Conservation (phyloP, 169 alveolate genomes). For the Pseudocohnilembus persalinus region DNA sequence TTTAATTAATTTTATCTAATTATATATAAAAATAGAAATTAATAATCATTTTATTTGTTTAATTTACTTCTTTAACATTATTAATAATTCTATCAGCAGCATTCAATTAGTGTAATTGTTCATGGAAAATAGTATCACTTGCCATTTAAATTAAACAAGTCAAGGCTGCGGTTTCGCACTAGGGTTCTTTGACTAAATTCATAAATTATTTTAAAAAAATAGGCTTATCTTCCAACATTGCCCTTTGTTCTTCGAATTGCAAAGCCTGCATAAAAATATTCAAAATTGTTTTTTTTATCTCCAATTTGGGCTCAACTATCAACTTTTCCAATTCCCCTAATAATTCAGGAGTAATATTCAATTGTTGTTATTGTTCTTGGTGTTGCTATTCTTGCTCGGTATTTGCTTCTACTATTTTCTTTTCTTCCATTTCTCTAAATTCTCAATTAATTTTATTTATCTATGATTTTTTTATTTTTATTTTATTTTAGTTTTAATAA, state of each 20-base stretch:
- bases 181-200: neutral
- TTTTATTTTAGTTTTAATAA: no score
- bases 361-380: no score
- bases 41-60: no score
- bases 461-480: no score
- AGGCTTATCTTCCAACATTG: neutral
- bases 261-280: neutral
- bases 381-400: no score
- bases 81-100: slow-evolving; percentile 15
- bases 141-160: slow-evolving; percentile 10
- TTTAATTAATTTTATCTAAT: no score
- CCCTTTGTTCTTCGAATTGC: slow-evolving; percentile 1
- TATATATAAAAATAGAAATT: no score
- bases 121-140: slow-evolving; percentile 13
- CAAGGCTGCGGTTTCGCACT: neutral
- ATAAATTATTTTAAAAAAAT: neutral
- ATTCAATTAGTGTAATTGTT: neutral
- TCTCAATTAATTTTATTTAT: no score
- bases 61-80: neutral
- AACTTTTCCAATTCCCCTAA: slow-evolving; percentile 21
- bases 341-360: no score
- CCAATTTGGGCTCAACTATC: slow-evolving; percentile 10
- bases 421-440: no score
- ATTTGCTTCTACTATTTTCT: no score
- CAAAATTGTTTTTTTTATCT: slow-evolving; percentile 9